Evolutionary conservation across 345 rosid species (phyloP).

Genomic region (Pistacia integerrima): DNA sequence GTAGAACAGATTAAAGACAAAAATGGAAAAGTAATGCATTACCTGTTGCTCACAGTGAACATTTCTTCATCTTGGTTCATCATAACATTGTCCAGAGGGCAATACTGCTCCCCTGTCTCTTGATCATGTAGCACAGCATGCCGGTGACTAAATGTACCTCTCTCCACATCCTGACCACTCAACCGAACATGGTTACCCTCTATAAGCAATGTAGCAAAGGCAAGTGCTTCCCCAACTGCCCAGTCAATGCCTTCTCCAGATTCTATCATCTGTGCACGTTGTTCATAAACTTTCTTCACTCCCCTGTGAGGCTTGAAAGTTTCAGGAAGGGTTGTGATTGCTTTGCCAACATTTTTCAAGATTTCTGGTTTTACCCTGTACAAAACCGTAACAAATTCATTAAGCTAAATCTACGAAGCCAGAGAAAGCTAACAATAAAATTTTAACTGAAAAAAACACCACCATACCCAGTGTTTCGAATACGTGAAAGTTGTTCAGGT

Average conservation of each 20-base stretch:
- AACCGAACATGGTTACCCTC: constrained; percentile 91
- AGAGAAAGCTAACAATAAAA: neutral
- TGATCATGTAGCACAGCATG: constrained; percentile 81
- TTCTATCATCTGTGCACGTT: constrained; percentile 76
- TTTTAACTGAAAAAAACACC: constrained; percentile 11
- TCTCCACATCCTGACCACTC: constrained; percentile 92
- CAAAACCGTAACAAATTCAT: constrained; percentile 20
- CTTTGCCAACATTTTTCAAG: constrained; percentile 80
- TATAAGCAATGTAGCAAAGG: constrained; percentile 71
- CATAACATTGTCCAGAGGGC: constrained; percentile 73
- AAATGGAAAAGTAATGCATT: neutral
- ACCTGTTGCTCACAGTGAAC: constrained; percentile 93
- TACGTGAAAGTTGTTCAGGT: constrained; percentile 79
- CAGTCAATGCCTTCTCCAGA: constrained; percentile 85
- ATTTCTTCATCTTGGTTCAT: constrained; percentile 73
- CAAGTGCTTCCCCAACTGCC: constrained; percentile 86
- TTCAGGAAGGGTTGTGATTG: constrained; percentile 66
- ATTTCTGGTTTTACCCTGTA: constrained; percentile 83
- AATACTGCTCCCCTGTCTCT: constrained; percentile 68
- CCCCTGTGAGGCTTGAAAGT: constrained; percentile 74
- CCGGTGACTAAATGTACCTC: constrained; percentile 88
- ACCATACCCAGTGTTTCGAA: constrained; percentile 72
- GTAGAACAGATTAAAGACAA: neutral
- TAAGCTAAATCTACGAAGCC: neutral
- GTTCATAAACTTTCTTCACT: constrained; percentile 79